Evolutionary conservation across 768 basidiomycete genomes (phyloP).

Genomic region (Boletus sensibilis): DNA sequence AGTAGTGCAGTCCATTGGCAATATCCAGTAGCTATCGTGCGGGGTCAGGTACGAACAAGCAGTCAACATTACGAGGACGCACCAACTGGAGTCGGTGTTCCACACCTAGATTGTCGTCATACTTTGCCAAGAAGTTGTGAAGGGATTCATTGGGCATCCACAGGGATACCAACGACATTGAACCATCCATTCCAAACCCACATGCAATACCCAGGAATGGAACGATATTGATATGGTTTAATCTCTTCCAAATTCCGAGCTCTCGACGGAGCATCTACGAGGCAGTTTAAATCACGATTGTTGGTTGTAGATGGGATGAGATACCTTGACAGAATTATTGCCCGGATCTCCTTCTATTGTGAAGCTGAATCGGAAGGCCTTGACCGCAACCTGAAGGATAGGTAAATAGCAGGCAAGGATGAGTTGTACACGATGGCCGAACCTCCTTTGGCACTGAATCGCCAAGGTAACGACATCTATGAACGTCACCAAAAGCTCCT

Average conservation of each 20-base stretch:
- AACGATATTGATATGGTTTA: constrained; percentile 4
- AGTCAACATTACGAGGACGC: constrained; percentile 9
- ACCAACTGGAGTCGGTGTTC: constrained; percentile 9
- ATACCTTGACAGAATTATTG: neutral
- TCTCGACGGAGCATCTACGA: neutral
- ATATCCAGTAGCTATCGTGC: constrained; percentile 13
- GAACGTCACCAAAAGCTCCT: too few relatives aligned
- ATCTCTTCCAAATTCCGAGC: constrained; percentile 8
- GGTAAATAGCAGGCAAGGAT: too few relatives aligned
- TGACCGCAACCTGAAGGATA: too few relatives aligned
- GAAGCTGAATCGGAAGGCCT: too few relatives aligned
- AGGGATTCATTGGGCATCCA: neutral
- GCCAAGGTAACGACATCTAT: too few relatives aligned
- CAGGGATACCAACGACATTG: neutral
- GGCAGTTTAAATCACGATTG: neutral
- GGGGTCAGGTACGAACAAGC: constrained; percentile 20
- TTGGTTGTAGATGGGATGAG: neutral
- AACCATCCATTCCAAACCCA: neutral
- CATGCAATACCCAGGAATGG: constrained; percentile 8
- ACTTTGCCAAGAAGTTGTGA: constrained; percentile 14
- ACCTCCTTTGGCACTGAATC: too few relatives aligned
- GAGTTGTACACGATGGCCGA: too few relatives aligned
- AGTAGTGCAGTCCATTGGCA: constrained; percentile 11
- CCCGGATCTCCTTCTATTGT: too few relatives aligned
- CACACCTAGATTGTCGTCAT: neutral